A percentile compares a stretch with the other conserved stretches of the same genome.
Evolutionary conservation across 73 alveolate species (phyloP).

Genomic region (Uronychia binucleata): DNA sequence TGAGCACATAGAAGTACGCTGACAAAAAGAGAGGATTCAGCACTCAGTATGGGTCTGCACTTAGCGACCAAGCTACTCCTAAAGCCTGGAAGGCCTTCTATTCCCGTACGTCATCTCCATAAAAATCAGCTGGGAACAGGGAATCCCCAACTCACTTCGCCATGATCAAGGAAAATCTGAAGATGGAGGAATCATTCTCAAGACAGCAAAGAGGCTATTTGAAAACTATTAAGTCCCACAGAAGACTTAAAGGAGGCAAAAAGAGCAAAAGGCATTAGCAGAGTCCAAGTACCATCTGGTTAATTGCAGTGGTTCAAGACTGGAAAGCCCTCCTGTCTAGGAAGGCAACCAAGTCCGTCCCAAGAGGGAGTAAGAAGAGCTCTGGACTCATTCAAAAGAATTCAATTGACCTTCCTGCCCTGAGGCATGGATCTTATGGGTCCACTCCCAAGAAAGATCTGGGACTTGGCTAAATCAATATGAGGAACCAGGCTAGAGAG

Average conservation of each 20-base stretch:
- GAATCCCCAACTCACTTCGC: background rate
- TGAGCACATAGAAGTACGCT: background rate
- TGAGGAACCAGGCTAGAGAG: too few relatives aligned
- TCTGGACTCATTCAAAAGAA: too few relatives aligned
- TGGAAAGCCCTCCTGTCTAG: too few relatives aligned
- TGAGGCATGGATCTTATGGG: too few relatives aligned
- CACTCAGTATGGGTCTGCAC: background rate
- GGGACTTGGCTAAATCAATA: too few relatives aligned
- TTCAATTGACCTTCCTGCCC: too few relatives aligned
- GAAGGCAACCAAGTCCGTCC: too few relatives aligned
- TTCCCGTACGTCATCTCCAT: background rate
- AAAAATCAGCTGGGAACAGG: background rate
- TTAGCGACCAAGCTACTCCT: background rate
- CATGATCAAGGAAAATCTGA: background rate
- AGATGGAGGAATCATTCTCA: background rate
- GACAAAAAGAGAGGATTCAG: background rate
- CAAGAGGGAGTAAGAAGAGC: too few relatives aligned
- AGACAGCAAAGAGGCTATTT: background rate
- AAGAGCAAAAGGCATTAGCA: background rate
- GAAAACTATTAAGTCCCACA: background rate
- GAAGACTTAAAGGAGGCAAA: background rate
- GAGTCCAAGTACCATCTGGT: too few relatives aligned
- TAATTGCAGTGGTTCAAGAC: too few relatives aligned
- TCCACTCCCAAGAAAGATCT: too few relatives aligned
- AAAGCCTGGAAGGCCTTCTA: background rate